Evolutionary conservation across 345 rosid species (phyloP).

Genomic region (Gossypium raimondii): DNA sequence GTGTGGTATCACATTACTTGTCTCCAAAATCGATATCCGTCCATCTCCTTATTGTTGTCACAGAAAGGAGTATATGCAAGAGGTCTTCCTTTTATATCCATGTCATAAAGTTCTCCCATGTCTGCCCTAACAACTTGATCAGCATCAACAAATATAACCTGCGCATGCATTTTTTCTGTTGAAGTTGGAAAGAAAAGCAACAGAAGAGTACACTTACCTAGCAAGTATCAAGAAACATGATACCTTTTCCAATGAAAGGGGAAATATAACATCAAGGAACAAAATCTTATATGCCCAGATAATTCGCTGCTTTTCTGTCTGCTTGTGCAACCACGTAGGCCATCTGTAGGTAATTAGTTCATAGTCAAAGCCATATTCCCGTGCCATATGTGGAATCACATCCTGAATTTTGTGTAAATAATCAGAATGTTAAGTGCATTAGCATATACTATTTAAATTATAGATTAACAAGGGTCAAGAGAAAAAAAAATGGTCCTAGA

Average conservation of each 20-base stretch:
- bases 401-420: conserved; percentile 52
- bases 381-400: conserved; percentile 93
- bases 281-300: conserved; percentile 98
- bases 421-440: conserved; percentile 13
- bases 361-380: conserved; percentile 84
- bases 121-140: conserved; percentile 94
- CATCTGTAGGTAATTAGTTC: conserved; percentile 94
- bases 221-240: conserved; percentile 9
- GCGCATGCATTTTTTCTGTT: conserved; percentile 2
- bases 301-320: conserved; percentile 95
- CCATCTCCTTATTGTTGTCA: conserved; percentile 97
- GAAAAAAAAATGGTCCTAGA: neutral
- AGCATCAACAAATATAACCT: conserved; percentile 91
- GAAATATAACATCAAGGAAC: conserved; percentile 97
- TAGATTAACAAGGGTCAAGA: neutral
- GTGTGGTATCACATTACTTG: conserved; percentile 42
- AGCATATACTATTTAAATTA: conserved; percentile 16
- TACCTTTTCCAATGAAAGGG: conserved; percentile 94
- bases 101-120: conserved; percentile 97
- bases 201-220: conserved; percentile 3
- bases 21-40: conserved; percentile 97
- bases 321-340: conserved; percentile 99
- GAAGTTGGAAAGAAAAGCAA: neutral
- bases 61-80: conserved; percentile 98
- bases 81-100: conserved; percentile 96